phyloP scores from a whole-genome alignment of 352 stramenopile species.

The Pilasporangium apinafurcum region DNA sequence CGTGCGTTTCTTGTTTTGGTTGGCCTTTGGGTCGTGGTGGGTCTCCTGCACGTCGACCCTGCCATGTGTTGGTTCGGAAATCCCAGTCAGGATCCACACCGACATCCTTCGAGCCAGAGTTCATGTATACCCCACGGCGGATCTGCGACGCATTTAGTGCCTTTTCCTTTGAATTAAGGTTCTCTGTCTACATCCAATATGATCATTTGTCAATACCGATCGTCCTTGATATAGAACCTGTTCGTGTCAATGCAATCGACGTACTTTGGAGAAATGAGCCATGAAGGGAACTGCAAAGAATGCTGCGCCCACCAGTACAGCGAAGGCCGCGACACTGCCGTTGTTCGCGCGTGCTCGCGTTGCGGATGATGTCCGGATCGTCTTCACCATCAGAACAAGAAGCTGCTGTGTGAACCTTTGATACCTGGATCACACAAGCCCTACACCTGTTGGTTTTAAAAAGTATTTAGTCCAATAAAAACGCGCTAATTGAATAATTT shows the following conservation, averaged over 20 bases:
- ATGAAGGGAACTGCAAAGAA: constrained; percentile 77
- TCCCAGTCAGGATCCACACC: constrained; percentile 83
- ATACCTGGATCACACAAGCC: too few species aligned
- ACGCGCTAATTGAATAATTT: too few species aligned
- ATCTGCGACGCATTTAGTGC: constrained; percentile 67
- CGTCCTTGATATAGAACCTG: neutral
- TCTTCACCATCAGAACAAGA: too few species aligned
- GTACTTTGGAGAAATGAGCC: constrained; percentile 61
- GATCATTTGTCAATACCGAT: neutral
- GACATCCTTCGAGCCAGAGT: constrained; percentile 71
- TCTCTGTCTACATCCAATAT: constrained; percentile 24
- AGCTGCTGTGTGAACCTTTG: too few species aligned
- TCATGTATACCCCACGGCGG: constrained; percentile 74
- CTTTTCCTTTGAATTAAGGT: constrained; percentile 51
- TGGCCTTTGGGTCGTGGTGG: neutral
- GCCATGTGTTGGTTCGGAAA: constrained; percentile 58
- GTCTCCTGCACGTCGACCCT: constrained; percentile 33
- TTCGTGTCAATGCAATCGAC: neutral
- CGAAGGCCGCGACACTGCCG: constrained; percentile 33
- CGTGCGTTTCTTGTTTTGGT: neutral
- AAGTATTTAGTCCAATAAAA: too few species aligned
- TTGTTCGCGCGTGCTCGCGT: constrained; percentile 25
- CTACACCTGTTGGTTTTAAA: too few species aligned
- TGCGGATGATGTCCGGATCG: too few species aligned
- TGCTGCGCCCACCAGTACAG: constrained; percentile 33